These are phyloP conservation scores for Cruciata laevipes DNA, from an alignment of 257 asterid genomes.

Conservation along the genomic window DNA sequence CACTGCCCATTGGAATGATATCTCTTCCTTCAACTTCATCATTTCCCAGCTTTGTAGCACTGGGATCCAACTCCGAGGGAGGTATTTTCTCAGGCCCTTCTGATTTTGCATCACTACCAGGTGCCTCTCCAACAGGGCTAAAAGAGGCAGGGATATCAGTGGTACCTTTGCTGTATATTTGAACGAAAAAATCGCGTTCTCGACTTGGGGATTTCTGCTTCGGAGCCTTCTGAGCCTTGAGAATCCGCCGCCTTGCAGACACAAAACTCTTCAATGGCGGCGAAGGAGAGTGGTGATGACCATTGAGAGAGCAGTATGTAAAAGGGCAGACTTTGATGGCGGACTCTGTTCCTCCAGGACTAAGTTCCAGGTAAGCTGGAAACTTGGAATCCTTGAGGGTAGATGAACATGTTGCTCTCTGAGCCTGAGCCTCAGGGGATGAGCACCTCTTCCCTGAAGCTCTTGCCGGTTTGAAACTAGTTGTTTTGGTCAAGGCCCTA, in stretches of 20 bases:
- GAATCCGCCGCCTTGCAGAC: constrained; percentile 46
- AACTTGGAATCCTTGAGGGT: constrained; percentile 32
- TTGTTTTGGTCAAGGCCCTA: constrained; percentile 26
- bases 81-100: constrained; percentile 9
- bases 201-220: constrained; percentile 24
- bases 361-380: constrained; percentile 54
- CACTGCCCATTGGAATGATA: constrained; percentile 17
- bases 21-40: constrained; percentile 16
- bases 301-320: constrained; percentile 82
- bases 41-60: constrained; percentile 9
- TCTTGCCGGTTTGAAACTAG: constrained; percentile 55
- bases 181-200: constrained; percentile 40
- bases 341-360: constrained; percentile 59
- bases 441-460: constrained; percentile 33
- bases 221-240: constrained; percentile 49
- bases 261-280: constrained; percentile 72
- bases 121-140: neutral
- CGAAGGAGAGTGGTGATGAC: constrained; percentile 59
- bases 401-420: neutral
- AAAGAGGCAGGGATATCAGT: neutral
- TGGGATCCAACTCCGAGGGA: constrained; percentile 8
- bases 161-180: constrained; percentile 32
- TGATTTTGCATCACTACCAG: neutral
- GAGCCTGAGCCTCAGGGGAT: constrained; percentile 22
- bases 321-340: constrained; percentile 67